phyloP scores from a whole-genome alignment of 2,329 filamentous ascomycete species.

The Grosmannia penicillata region DNA sequence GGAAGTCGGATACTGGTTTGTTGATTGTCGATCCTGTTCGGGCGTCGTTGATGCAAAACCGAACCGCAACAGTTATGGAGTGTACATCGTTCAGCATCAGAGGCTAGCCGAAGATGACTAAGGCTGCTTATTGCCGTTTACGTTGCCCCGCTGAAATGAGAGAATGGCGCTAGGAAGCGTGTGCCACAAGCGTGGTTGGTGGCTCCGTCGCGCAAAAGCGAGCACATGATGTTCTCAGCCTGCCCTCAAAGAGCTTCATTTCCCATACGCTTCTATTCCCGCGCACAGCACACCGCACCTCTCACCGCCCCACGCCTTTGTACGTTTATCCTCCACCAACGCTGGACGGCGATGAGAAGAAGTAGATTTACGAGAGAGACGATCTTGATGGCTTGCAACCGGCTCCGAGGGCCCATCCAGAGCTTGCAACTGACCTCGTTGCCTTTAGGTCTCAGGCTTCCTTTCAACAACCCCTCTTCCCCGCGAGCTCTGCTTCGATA shows the following conservation, averaged over 20 bases:
- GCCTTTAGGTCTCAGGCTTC: neutral
- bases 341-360: neutral
- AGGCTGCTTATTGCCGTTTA: neutral
- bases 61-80: too few species aligned
- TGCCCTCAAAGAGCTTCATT: conserved; percentile 1
- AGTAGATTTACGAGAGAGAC: neutral
- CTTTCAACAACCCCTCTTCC: neutral
- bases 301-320: neutral
- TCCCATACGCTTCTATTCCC: neutral
- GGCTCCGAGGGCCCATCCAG: neutral
- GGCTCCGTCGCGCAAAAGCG: neutral
- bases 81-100: too few species aligned
- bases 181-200: too few species aligned
- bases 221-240: conserved; percentile 1
- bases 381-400: neutral
- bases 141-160: neutral
- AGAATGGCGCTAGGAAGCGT: neutral
- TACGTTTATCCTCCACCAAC: neutral
- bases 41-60: too few species aligned
- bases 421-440: neutral
- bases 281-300: neutral
- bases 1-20: too few species aligned
- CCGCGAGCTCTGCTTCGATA: neutral
- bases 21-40: too few species aligned
- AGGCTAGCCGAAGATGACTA: too few species aligned